phyloP scores from a whole-genome alignment of 129 eudicot genomes.

The Flaveria brownii region DNA sequence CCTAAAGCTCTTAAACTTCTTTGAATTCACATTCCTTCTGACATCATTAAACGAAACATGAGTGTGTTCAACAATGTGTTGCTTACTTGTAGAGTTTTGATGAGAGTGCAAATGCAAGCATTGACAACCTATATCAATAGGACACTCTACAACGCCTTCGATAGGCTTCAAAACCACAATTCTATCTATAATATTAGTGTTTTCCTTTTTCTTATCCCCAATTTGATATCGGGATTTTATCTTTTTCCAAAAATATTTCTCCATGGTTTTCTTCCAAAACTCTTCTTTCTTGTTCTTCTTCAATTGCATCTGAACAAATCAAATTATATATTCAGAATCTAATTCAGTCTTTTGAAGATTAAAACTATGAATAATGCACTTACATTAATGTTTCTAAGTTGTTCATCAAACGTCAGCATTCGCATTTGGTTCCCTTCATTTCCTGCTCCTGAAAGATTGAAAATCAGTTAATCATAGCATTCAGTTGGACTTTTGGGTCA shows the following conservation, averaged over 20 bases:
- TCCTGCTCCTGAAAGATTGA: slow-evolving; percentile 23
- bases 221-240: slow-evolving; percentile 27
- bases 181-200: slow-evolving; percentile 22
- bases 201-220: slow-evolving; percentile 27
- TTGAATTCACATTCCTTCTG: slow-evolving; percentile 18
- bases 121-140: slow-evolving; percentile 36
- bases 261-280: slow-evolving; percentile 24
- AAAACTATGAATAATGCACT: not conserved
- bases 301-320: slow-evolving; percentile 20
- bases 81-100: slow-evolving; percentile 20
- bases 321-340: slow-evolving; percentile 11
- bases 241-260: slow-evolving; percentile 38
- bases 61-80: slow-evolving; percentile 33
- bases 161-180: slow-evolving; percentile 46
- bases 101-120: slow-evolving; percentile 48
- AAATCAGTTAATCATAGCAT: slow-evolving; percentile 17
- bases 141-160: slow-evolving; percentile 10
- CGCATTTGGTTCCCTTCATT: slow-evolving; percentile 9
- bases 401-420: slow-evolving; percentile 37
- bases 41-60: slow-evolving; percentile 28
- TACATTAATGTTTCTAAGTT: slow-evolving; percentile 37
- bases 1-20: slow-evolving; percentile 23
- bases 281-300: slow-evolving; percentile 28
- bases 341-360: not conserved
- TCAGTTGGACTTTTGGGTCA: slow-evolving; percentile 31